Evolutionary conservation across 2,329 filamentous ascomycete species (phyloP), one percentile per base, ranked within the genome.

Genomic region (Botrytis porri): DNA sequence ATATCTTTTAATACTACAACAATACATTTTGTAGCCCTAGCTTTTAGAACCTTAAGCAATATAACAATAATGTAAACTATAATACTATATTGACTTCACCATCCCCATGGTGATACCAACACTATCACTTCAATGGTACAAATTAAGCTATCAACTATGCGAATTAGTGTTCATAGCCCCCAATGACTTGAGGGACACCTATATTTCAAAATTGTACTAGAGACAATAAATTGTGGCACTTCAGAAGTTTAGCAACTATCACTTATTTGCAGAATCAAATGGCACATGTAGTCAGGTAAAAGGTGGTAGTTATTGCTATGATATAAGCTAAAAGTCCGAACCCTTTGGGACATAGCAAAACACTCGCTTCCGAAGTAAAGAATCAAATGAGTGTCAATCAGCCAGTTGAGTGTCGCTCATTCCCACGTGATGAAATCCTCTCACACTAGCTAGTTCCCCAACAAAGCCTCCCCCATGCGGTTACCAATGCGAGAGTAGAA

Each of bases 141-240:
- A n/a, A 2, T n/a, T 29, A 54, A 8, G 1, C 2, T 16, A 29
- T 18, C 25, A 29, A 29, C 51, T 54, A 29, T 29, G n/a, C n/a
- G 9, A 29, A 29, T 16, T 3, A 54, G 48, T 54, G 2, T 29
- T 16, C 6, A 29, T 29, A 29, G 0, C 10, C 7, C 5, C 18
- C 0, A 6, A 8, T 1, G 4, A 54, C 14, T 29, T 29, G 14
- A 54, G 51, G 0, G n/a, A 3, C n/a, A n/a, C 14, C 25, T 14
- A 54, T 29, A 8, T 54, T 2, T 29, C 51, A 18, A 25, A 18
- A 3, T 54, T 54, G 2, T 54, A 8, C 12, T 51, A 2, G 6
- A 54, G 18, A 16, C 0, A 22, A n/a, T 51, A 2, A 5, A n/a
- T 51, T n/a, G 12, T 54, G 3, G 3, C 2, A 18, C 6, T 54